Evolutionary conservation across 1,284 basidiomycete genomes (phyloP).

Genomic region (Ustilago xerochloae): DNA sequence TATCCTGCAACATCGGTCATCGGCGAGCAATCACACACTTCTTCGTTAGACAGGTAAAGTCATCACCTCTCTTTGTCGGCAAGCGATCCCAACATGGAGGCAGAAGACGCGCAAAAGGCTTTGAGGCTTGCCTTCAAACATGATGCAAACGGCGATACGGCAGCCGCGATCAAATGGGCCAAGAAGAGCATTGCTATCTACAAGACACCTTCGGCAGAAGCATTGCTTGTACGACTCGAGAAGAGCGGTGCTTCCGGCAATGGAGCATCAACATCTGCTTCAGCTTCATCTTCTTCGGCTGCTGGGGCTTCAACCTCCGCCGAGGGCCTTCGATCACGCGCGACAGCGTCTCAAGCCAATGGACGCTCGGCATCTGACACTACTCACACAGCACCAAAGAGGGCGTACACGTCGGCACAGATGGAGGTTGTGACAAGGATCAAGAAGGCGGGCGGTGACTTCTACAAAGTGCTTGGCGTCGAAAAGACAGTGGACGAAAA

Average conservation of each 20-base stretch:
- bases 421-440: conserved; percentile 86
- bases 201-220: conserved; percentile 80
- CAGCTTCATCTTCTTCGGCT: conserved; percentile 73
- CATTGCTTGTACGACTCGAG: conserved; percentile 75
- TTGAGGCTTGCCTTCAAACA: conserved; percentile 64
- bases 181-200: conserved; percentile 88
- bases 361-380: conserved; percentile 68
- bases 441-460: conserved; percentile 82
- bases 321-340: conserved; percentile 68
- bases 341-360: conserved; percentile 56
- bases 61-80: too few relatives aligned
- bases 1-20: too few relatives aligned
- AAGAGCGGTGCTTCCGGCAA: conserved; percentile 66
- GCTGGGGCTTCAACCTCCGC: conserved; percentile 73
- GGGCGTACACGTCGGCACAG: conserved; percentile 89
- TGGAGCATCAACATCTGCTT: conserved; percentile 68
- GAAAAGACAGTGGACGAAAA: conserved; percentile 85
- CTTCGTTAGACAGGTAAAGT: too few relatives aligned
- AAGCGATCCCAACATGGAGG: conserved; percentile 50
- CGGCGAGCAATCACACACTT: too few relatives aligned
- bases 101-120: conserved; percentile 64
- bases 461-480: conserved; percentile 90
- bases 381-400: conserved; percentile 70
- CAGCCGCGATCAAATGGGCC: conserved; percentile 82
- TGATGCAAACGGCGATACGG: conserved; percentile 57